Evolutionary conservation across 1,284 basidiomycete genomes (phyloP), one percentile per base, ranked within the genome.

Genomic region (Trichosporon sp.): DNA sequence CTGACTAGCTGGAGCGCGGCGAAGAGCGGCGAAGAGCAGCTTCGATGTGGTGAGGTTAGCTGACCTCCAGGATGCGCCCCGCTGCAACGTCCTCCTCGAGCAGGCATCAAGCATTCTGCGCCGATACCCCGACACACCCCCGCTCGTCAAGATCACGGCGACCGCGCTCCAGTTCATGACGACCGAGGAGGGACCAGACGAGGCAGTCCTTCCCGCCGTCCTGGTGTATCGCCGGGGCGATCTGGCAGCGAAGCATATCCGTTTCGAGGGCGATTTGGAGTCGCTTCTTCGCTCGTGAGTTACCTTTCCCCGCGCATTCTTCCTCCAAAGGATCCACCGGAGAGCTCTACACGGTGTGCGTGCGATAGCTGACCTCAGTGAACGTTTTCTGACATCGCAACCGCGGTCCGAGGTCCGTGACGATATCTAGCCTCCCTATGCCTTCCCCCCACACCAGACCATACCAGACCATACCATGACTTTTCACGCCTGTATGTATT

Each of bases 171-270:
- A 46, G 66, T 21, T 43, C 59, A 61, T 64, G 71, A 19, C 56
- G 35, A 70, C 67, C 61, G 19, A 5, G n/a, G 48, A n/a, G 5
- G 68, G 46, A n/a, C 74, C 82, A 1, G 83, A 84, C 74, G 78
- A 79, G 1, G 83, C 83, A 59, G 83, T 84, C 1, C 71, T 84
- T n/a, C 83, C 83, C 8, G 79, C 80, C 3, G 68, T 84, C 54
- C 76, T 84, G 51, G 79, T 78, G 11, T 84, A 84, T 66, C 76
- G 76, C 40, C 76, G 80, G 68, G 83, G 83, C 38, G 82, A 80
- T 71, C 75, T 80, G 63, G 61, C 56, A 51, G 32, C 35, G 66
- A 78, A 73, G 68, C 78, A 76, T 69, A 83, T 73, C 35, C 83
- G 80, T 79, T 78, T 80, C 78, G 81, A 83, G 66, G 70, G 64